phyloP scores from a whole-genome alignment of 2,329 filamentous ascomycete genomes.

The Talaromyces sp. region DNA sequence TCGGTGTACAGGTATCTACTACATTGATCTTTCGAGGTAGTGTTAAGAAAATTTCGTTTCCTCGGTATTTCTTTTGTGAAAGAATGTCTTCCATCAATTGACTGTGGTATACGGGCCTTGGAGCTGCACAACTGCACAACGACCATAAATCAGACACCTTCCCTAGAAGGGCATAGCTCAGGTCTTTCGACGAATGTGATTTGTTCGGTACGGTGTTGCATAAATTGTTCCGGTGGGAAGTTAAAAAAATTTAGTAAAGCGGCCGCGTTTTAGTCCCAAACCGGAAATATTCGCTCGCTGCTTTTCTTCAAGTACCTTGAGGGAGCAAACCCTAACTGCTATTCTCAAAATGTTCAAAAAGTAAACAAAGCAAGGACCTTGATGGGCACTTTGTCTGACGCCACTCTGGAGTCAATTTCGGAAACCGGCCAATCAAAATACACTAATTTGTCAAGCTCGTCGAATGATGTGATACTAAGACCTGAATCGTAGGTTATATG shows the following conservation, averaged over 20 bases:
- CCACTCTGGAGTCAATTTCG: neutral
- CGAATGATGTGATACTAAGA: neutral
- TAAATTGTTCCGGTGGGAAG: neutral
- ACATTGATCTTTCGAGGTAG: neutral
- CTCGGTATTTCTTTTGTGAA: neutral
- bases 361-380: constrained; percentile 2
- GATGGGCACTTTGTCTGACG: neutral
- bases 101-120: neutral
- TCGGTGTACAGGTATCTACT: too few relatives aligned
- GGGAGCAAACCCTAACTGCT: neutral
- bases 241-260: neutral
- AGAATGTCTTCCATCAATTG: neutral
- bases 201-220: neutral
- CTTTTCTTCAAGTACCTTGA: neutral
- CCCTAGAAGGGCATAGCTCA: neutral
- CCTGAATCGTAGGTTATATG: neutral
- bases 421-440: neutral
- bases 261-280: neutral
- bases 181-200: neutral
- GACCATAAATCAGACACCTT: neutral
- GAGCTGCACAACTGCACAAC: neutral
- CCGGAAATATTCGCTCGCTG: neutral
- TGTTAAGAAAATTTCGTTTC: neutral
- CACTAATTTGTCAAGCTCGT: neutral
- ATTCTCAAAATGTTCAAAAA: neutral